Conservation (phyloP, 352 stramenopile species). For the Globisporangium nodosum region DNA sequence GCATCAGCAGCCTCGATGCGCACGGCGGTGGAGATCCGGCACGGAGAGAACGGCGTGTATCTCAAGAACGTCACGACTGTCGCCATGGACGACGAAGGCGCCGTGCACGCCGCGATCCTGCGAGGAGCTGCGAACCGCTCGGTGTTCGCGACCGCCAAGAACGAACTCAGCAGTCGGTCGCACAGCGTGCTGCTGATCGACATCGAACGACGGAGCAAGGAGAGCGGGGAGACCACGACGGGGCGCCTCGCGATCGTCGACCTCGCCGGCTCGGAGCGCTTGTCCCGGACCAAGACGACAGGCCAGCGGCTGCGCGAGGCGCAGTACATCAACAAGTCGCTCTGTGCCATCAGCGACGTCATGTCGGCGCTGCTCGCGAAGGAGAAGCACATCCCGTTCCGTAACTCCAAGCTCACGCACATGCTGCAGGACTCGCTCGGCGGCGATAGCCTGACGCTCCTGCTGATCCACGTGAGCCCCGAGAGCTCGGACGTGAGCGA, state of each 20-base stretch:
- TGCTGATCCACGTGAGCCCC: slow-evolving; percentile 66
- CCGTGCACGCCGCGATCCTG: slow-evolving; percentile 33
- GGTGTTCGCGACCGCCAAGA: slow-evolving; percentile 17
- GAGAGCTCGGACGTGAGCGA: slow-evolving; percentile 44
- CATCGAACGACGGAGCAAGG: slow-evolving; percentile 41
- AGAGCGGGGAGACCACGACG: slow-evolving; percentile 27
- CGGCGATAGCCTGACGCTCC: slow-evolving; percentile 34
- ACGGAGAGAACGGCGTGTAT: slow-evolving; percentile 61
- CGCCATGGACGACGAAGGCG: slow-evolving; percentile 21
- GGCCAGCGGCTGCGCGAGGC: slow-evolving; percentile 44
- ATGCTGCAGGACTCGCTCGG: slow-evolving; percentile 73
- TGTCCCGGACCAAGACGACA: slow-evolving; percentile 44
- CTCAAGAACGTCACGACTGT: slow-evolving; percentile 59
- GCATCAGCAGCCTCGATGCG: slow-evolving; percentile 1
- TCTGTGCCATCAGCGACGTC: slow-evolving; percentile 70
- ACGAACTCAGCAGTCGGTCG: slow-evolving; percentile 44
- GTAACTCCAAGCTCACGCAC: slow-evolving; percentile 85
- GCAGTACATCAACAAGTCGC: slow-evolving; percentile 80
- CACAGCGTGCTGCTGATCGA: slow-evolving; percentile 62
- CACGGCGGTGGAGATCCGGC: slow-evolving; percentile 57
- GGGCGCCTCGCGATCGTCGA: slow-evolving; percentile 71
- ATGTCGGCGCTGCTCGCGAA: slow-evolving; percentile 57
- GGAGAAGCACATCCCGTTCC: slow-evolving; percentile 80
- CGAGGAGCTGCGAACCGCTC: slow-evolving; percentile 28
- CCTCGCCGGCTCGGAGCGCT: slow-evolving; percentile 69